phyloP scores from a whole-genome alignment of 1,284 basidiomycete genomes.

The Trichosporon ovoides region DNA sequence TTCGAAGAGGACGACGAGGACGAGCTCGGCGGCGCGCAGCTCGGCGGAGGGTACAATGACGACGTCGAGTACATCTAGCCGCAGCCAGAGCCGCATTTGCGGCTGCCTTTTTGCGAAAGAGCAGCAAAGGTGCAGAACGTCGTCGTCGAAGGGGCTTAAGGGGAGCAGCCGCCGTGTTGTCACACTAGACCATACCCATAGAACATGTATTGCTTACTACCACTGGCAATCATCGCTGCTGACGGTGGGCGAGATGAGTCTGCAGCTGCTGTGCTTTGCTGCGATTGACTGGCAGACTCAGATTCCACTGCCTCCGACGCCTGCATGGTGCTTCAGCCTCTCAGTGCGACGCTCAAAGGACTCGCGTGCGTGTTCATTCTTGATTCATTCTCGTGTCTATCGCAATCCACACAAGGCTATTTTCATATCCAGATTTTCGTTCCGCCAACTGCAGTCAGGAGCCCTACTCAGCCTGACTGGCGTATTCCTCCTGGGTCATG shows the following conservation, averaged over 20 bases:
- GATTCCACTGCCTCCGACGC: no score
- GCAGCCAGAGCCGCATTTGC: not conserved
- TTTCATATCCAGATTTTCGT: no score
- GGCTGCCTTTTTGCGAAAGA: not conserved
- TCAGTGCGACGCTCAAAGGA: no score
- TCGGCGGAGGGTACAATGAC: constrained; percentile 8
- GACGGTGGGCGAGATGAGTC: no score
- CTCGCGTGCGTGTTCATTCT: not conserved
- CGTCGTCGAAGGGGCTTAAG: no score
- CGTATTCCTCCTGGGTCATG: constrained; percentile 23
- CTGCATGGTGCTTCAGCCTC: no score
- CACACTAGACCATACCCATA: not conserved
- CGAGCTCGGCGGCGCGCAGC: constrained; percentile 33
- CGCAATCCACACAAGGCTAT: no score
- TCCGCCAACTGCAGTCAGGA: no score
- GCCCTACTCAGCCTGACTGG: constrained; percentile 7
- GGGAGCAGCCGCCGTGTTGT: not conserved
- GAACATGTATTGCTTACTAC: no score
- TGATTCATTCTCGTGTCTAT: not conserved
- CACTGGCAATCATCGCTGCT: no score
- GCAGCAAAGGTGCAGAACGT: not conserved
- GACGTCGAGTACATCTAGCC: constrained; percentile 22
- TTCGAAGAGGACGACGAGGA: constrained; percentile 37
- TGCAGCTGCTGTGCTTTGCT: no score
- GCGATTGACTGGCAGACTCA: no score